Evolutionary conservation across 2,329 filamentous ascomycete genomes (phyloP), one percentile per base, ranked within the genome.

Genomic region (Pseudogymnoascus sp.): DNA sequence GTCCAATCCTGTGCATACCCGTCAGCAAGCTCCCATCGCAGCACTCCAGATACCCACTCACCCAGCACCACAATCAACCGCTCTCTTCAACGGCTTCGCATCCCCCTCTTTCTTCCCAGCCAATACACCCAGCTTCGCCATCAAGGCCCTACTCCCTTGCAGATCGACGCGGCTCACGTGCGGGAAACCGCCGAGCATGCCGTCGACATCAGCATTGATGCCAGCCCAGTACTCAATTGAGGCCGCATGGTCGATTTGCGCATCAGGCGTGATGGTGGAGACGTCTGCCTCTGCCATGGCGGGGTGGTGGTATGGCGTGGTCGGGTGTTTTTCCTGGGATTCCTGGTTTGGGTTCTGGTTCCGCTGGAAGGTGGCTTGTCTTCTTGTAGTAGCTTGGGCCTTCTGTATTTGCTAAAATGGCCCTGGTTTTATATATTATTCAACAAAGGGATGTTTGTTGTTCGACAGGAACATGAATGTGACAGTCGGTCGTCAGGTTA

Each of bases 121-220:
- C 18, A 57, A 20, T 14, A 80, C 71, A 6, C 82, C 82, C 3
- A 92, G 74, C 69, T 89, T 89, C 12, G 84, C 81, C 35, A 91
- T 73, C 72, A 92, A 91, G 59, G 81, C 86, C 35, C 82, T 80
- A 0, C 85, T 89, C 41, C 86, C 87, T 67, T 86, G 84, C 6
- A 93, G 78, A 71, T 92, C 90, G 63, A 88, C 81, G 64, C 84
- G 81, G 35, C 85, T 87, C 69, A 89, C 81, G 71, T 85, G 80
- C 1, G 83, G 83, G 77, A 74, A 92, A 62, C 81, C 89, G 64
- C 90, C 92, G 1, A 96, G 86, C 87, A 94, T 92, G 70, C 90
- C 90, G 67, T 88, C 81, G 65, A 83, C 79, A 63, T 81, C 79
- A 9, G 81, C 75, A 37, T 78, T 74, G 62, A 81, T 77, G 37